A percentile compares a stretch with the other conserved stretches of the same genome.
Conservation (phyloP, 2,329 filamentous ascomycete species). For the Colletotrichum lentis region DNA sequence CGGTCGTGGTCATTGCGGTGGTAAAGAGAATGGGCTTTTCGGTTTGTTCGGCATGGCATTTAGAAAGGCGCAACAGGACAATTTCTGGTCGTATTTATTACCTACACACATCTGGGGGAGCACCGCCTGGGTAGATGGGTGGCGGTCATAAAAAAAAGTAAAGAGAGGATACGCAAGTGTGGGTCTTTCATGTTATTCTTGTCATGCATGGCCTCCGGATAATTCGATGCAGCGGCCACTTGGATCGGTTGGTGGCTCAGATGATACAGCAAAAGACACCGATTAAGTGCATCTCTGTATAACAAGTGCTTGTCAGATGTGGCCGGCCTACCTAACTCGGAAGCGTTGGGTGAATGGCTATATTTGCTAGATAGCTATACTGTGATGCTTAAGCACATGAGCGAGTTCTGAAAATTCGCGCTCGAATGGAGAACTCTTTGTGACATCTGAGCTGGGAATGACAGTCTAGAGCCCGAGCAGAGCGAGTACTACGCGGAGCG, state of each 20-base stretch:
- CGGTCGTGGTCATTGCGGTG: background rate
- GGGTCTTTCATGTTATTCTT: background rate
- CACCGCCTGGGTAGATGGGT: background rate
- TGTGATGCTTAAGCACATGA: background rate
- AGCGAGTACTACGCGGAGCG: too few relatives aligned
- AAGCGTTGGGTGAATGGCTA: background rate
- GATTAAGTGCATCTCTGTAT: background rate
- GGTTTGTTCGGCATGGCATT: slow-evolving; percentile 21
- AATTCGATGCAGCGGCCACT: background rate
- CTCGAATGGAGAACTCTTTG: background rate
- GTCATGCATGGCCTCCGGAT: background rate
- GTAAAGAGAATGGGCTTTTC: slow-evolving; percentile 9
- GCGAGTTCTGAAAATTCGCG: background rate
- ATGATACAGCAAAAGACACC: too few relatives aligned
- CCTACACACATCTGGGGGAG: background rate
- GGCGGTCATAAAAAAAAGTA: background rate
- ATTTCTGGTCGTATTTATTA: slow-evolving; percentile 13
- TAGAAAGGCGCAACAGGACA: slow-evolving; percentile 27
- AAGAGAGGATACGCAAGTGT: slow-evolving; percentile 6
- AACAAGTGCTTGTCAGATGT: background rate
- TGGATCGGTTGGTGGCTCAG: background rate
- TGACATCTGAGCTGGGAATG: background rate
- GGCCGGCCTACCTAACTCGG: too few relatives aligned
- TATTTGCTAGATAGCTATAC: background rate
- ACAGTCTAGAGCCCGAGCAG: too few relatives aligned